Evolutionary conservation across 73 alveolate genomes (phyloP).

Genomic region (Paraurostyla sp.): DNA sequence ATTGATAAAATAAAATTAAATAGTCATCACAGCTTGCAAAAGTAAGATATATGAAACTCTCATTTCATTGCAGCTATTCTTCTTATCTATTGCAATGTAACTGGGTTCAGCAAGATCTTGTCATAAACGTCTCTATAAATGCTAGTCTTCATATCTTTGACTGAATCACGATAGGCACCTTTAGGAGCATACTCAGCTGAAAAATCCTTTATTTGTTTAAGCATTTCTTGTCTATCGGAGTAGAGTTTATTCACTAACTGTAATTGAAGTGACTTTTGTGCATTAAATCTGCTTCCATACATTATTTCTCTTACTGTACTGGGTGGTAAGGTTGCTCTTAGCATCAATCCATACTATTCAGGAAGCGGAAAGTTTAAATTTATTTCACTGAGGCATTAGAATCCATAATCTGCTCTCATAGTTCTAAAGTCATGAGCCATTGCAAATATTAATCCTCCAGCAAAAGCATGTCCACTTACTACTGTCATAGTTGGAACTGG

Average conservation of each 20-base stretch:
- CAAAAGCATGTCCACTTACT: conserved; percentile 79
- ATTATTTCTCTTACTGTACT: conserved; percentile 18
- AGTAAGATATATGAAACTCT: not conserved
- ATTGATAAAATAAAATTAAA: not conserved
- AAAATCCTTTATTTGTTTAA: not conserved
- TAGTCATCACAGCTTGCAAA: not conserved
- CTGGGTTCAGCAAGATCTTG: conserved; percentile 19
- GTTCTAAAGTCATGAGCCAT: conserved; percentile 71
- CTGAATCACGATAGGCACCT: conserved; percentile 2
- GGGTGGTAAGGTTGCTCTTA: conserved; percentile 56
- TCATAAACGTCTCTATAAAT: not conserved
- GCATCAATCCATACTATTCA: not conserved
- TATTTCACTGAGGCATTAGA: conserved; percentile 68
- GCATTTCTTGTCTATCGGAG: not conserved
- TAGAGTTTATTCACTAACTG: not conserved
- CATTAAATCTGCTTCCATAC: conserved; percentile 41
- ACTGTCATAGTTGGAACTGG: conserved; percentile 74
- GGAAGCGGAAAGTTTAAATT: conserved; percentile 68
- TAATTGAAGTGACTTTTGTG: conserved; percentile 24
- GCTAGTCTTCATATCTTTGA: not conserved
- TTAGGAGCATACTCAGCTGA: conserved; percentile 23
- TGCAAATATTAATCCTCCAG: conserved; percentile 80
- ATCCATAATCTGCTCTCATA: conserved; percentile 74
- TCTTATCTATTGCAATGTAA: not conserved
- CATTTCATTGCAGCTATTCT: conserved; percentile 23